A percentile compares a stretch with the other conserved stretches of the same genome.
phyloP scores from a whole-genome alignment of 495 filamentous ascomycete species.

The Penicillium waksmanii region DNA sequence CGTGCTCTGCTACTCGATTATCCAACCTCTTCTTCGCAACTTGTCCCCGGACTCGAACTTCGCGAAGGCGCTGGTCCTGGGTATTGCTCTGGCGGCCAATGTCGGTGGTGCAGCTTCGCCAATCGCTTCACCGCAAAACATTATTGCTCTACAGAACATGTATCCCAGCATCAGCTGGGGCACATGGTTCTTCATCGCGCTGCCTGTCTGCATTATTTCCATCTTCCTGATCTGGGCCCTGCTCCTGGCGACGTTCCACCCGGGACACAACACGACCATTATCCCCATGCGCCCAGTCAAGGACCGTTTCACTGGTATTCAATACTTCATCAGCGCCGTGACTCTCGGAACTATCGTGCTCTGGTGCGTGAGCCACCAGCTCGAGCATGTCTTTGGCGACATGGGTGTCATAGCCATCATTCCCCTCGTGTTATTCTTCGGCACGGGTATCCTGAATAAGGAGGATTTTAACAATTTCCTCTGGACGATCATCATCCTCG shows the following conservation, averaged over 20 bases:
- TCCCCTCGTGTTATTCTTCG: slow-evolving; percentile 94
- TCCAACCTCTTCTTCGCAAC: slow-evolving; percentile 90
- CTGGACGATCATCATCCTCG: slow-evolving; percentile 99
- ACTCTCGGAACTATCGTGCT: slow-evolving; percentile 86
- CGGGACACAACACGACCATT: slow-evolving; percentile 83
- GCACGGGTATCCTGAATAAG: slow-evolving; percentile 95
- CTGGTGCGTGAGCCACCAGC: slow-evolving; percentile 90
- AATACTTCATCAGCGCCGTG: slow-evolving; percentile 88
- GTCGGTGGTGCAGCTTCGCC: slow-evolving; percentile 95
- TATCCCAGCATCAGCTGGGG: slow-evolving; percentile 85
- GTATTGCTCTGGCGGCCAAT: slow-evolving; percentile 93
- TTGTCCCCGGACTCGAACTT: slow-evolving; percentile 87
- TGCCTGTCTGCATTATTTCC: slow-evolving; percentile 90
- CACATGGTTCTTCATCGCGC: slow-evolving; percentile 93
- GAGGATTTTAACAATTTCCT: slow-evolving; percentile 99
- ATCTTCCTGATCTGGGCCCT: slow-evolving; percentile 89
- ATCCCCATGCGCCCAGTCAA: slow-evolving; percentile 87
- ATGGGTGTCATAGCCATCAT: slow-evolving; percentile 99
- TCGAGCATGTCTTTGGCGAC: slow-evolving; percentile 87
- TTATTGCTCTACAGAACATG: slow-evolving; percentile 97
- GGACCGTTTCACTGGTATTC: slow-evolving; percentile 84
- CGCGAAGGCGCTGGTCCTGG: slow-evolving; percentile 92
- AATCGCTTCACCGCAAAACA: slow-evolving; percentile 96
- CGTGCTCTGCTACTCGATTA: slow-evolving; percentile 95
- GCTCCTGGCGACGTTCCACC: slow-evolving; percentile 81